A percentile compares a stretch with the other conserved stretches of the same genome.
Conservation (phyloP, 441 rosid species). For the Croton setiger region DNA sequence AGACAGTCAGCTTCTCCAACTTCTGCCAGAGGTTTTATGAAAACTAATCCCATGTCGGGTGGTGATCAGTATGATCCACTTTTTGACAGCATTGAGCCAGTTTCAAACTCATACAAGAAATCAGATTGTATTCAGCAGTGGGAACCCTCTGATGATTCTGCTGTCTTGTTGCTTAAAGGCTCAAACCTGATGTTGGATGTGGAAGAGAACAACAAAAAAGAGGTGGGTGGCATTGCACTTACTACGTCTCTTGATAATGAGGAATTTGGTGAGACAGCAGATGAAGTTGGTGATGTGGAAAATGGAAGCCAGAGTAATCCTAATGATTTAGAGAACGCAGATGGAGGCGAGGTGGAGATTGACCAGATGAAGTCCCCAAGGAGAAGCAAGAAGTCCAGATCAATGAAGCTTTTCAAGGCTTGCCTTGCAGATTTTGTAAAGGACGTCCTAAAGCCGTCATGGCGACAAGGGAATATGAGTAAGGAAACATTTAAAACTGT, state of each 20-base stretch:
- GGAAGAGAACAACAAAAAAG: slow-evolving; percentile 52
- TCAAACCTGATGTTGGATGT: slow-evolving; percentile 54
- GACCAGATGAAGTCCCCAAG: slow-evolving; percentile 54
- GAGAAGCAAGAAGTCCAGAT: slow-evolving; percentile 61
- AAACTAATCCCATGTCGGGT: slow-evolving; percentile 32
- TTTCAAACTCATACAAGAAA: slow-evolving; percentile 37
- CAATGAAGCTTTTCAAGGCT: slow-evolving; percentile 65
- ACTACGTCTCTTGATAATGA: slow-evolving; percentile 41
- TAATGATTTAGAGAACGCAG: slow-evolving; percentile 29
- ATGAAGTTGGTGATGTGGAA: slow-evolving; percentile 57
- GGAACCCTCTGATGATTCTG: slow-evolving; percentile 43
- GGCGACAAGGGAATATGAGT: slow-evolving; percentile 95
- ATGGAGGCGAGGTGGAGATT: slow-evolving; percentile 44
- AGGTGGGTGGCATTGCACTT: slow-evolving; percentile 29
- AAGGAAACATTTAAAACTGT: slow-evolving; percentile 93
- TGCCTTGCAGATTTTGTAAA: slow-evolving; percentile 81
- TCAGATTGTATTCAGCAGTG: slow-evolving; percentile 34
- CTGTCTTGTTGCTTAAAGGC: slow-evolving; percentile 35
- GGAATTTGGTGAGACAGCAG: slow-evolving; percentile 71
- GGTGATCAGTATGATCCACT: slow-evolving; percentile 81
- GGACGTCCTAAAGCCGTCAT: slow-evolving; percentile 82
- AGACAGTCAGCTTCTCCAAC: slow-evolving; percentile 40
- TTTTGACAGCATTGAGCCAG: slow-evolving; percentile 77
- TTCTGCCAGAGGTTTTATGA: slow-evolving; percentile 35
- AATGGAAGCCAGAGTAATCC: slow-evolving; percentile 47